Evolutionary conservation across 202 grass and related monocot genomes (phyloP).

Genomic region (Carex arenaria): DNA sequence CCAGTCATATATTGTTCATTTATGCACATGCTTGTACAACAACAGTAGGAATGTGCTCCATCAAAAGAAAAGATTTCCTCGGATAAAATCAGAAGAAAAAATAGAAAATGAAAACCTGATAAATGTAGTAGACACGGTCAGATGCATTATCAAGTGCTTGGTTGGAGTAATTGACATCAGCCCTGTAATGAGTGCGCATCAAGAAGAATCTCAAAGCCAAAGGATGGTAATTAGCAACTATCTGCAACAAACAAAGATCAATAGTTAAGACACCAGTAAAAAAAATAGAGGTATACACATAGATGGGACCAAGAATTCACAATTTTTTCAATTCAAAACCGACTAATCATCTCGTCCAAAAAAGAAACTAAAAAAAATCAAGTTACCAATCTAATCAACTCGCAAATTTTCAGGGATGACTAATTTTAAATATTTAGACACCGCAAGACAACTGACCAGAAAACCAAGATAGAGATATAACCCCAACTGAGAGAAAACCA

Average conservation of each 20-base stretch:
- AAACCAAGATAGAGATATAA: background rate
- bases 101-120: constrained; percentile 50
- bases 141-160: constrained; percentile 61
- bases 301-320: background rate
- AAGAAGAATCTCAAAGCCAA: constrained; percentile 87
- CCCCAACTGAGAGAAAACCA: background rate
- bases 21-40: background rate
- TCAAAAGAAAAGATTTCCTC: background rate
- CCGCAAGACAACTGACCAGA: background rate
- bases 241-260: constrained; percentile 32
- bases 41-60: background rate
- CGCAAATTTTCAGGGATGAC: background rate
- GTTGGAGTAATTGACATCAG: constrained; percentile 86
- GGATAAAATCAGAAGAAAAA: background rate
- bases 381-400: background rate
- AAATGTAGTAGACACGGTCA: constrained; percentile 84
- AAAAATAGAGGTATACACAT: background rate
- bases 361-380: background rate
- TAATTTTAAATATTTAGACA: too few relatives aligned
- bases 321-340: background rate
- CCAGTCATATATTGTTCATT: background rate
- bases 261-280: background rate
- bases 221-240: constrained; percentile 80
- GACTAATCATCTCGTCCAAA: background rate
- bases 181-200: constrained; percentile 92